Evolutionary conservation across 23 red algal genomes (phyloP).

Genomic region (Gracilaria vermiculophylla): DNA sequence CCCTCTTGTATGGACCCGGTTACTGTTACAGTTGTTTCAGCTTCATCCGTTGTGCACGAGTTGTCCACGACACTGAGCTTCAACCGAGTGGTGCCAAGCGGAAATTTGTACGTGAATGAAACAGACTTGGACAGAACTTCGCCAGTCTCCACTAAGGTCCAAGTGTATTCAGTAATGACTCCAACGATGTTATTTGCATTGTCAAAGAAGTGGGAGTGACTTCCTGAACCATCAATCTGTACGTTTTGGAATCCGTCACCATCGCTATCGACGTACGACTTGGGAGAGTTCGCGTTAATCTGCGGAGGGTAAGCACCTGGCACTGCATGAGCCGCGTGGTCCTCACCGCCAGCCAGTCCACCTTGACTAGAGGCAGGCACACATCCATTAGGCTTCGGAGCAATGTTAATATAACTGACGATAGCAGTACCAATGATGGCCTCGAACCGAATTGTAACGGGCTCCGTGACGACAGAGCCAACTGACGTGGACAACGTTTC

Average conservation of each 20-base stretch:
- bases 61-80: constrained; percentile 54
- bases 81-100: constrained; percentile 63
- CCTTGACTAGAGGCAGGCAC: background rate
- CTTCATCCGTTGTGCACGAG: constrained; percentile 56
- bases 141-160: constrained; percentile 63
- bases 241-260: constrained; percentile 48
- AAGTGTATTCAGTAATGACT: constrained; percentile 45
- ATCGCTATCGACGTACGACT: constrained; percentile 56
- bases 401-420: constrained; percentile 26
- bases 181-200: constrained; percentile 30
- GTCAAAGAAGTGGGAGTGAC: constrained; percentile 73
- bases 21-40: constrained; percentile 69
- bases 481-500: constrained; percentile 21
- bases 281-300: constrained; percentile 58
- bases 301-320: constrained; percentile 54
- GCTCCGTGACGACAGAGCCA: constrained; percentile 12
- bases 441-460: constrained; percentile 17
- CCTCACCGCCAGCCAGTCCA: constrained; percentile 8
- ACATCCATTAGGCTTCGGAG: background rate
- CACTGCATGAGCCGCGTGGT: constrained; percentile 71
- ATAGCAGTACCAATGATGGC: constrained; percentile 28
- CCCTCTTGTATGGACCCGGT: constrained; percentile 59
- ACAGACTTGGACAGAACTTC: constrained; percentile 32
- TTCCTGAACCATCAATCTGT: constrained; percentile 25
- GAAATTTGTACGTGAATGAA: constrained; percentile 41